Conservation (phyloP, 768 basidiomycete genomes). For the Boletus pseudopeckii region DNA sequence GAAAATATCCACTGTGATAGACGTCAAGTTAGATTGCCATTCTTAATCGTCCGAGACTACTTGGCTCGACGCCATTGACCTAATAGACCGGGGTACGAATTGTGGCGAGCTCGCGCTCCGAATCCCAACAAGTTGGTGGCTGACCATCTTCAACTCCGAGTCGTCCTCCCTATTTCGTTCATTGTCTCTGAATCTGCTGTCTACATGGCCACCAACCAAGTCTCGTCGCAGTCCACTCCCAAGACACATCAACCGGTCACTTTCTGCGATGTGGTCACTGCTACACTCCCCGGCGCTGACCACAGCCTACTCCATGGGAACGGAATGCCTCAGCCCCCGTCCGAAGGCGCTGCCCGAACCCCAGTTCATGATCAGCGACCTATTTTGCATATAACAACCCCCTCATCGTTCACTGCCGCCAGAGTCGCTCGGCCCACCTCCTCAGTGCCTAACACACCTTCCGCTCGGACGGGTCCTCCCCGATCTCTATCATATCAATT, state of each 20-base stretch:
- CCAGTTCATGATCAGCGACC: constrained; percentile 10
- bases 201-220: constrained; percentile 12
- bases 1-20: too few relatives aligned
- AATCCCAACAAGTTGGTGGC: neutral
- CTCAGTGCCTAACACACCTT: constrained; percentile 44
- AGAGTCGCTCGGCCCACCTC: constrained; percentile 5
- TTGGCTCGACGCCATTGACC: neutral
- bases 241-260: neutral
- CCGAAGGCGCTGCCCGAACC: neutral
- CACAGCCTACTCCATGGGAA: neutral
- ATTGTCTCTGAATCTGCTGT: too few relatives aligned
- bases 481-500: constrained; percentile 68
- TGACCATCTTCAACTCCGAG: neutral
- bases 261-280: constrained; percentile 10
- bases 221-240: neutral
- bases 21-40: too few relatives aligned
- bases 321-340: neutral
- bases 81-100: neutral
- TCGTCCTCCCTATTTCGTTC: neutral
- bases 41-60: too few relatives aligned
- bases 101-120: too few relatives aligned
- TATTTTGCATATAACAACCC: constrained; percentile 12
- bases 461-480: constrained; percentile 68
- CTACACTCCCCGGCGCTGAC: neutral
- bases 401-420: constrained; percentile 1